Percentiles rank a stretch among this genome's conserved stretches.
phyloP scores from a whole-genome alignment of 805 yeast species.

The Yarrowia keelungensis region DNA sequence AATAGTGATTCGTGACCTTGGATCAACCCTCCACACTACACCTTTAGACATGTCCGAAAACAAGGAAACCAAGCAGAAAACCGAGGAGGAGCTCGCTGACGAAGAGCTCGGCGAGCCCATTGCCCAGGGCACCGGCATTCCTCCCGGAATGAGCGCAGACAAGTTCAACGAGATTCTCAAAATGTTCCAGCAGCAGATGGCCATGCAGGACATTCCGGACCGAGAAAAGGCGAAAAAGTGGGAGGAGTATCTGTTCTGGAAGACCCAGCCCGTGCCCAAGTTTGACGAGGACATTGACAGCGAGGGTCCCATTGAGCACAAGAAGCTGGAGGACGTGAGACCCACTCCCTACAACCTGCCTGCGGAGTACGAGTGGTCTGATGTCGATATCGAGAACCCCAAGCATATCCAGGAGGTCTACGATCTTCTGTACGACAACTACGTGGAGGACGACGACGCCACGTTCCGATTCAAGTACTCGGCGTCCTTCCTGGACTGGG shows the following conservation, averaged over 20 bases:
- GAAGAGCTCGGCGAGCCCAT: slow-evolving; percentile 34
- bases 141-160: slow-evolving; percentile 44
- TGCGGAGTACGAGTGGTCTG: slow-evolving; percentile 87
- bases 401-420: slow-evolving; percentile 77
- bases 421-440: slow-evolving; percentile 80
- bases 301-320: slow-evolving; percentile 82
- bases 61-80: slow-evolving; percentile 22
- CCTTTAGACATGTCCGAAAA: slow-evolving; percentile 7
- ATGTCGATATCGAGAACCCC: slow-evolving; percentile 65
- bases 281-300: slow-evolving; percentile 69
- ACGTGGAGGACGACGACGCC: slow-evolving; percentile 93
- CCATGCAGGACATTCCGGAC: slow-evolving; percentile 38
- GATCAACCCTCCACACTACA: not conserved
- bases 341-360: slow-evolving; percentile 73
- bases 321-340: slow-evolving; percentile 75
- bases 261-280: slow-evolving; percentile 90
- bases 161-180: slow-evolving; percentile 43
- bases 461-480: slow-evolving; percentile 90
- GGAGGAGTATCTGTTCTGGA: slow-evolving; percentile 96
- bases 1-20: not conserved
- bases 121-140: slow-evolving; percentile 41
- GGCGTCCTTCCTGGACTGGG: slow-evolving; percentile 86
- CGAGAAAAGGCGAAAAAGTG: slow-evolving; percentile 55
- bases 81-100: slow-evolving; percentile 32
- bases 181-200: slow-evolving; percentile 36